Evolutionary conservation across 345 rosid species (phyloP).

Genomic region (Alliaria petiolata): DNA sequence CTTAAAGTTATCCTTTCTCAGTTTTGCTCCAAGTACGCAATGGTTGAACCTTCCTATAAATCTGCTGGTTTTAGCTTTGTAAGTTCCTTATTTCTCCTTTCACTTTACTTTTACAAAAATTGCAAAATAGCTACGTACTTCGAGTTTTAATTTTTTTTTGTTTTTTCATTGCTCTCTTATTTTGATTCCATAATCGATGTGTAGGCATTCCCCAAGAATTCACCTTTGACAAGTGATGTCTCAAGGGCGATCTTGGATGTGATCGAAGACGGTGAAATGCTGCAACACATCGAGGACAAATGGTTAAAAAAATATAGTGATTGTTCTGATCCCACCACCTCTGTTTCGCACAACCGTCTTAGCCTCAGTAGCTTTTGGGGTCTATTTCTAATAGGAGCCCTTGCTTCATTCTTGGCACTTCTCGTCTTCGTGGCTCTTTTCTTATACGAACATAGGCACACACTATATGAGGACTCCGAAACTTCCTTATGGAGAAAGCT

Average conservation of each 20-base stretch:
- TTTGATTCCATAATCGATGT: not conserved
- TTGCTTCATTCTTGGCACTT: slow-evolving; percentile 33
- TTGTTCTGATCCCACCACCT: slow-evolving; percentile 6
- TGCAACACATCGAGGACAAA: slow-evolving; percentile 23
- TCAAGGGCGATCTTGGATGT: slow-evolving; percentile 44
- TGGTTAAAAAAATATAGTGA: not conserved
- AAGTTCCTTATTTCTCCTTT: not conserved
- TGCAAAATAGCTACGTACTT: not conserved
- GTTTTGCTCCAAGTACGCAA: slow-evolving; percentile 11
- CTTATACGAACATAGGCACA: not conserved
- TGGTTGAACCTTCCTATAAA: slow-evolving; percentile 11
- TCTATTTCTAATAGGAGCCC: slow-evolving; percentile 39
- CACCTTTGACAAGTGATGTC: slow-evolving; percentile 35
- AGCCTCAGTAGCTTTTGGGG: slow-evolving; percentile 39
- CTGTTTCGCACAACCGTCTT: slow-evolving; percentile 30
- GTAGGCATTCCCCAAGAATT: slow-evolving; percentile 39
- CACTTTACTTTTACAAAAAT: not conserved
- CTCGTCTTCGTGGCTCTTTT: slow-evolving; percentile 4
- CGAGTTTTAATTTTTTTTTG: too few relatives aligned
- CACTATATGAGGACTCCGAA: not conserved
- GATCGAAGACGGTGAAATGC: slow-evolving; percentile 30
- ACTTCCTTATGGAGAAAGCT: slow-evolving; percentile 26
- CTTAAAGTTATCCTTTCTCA: slow-evolving; percentile 14
- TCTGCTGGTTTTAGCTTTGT: slow-evolving; percentile 44
- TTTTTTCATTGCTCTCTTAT: not conserved